These are phyloP conservation scores for Stemphylium vesicarium DNA, from an alignment of 2,329 filamentous ascomycete genomes.

Conservation along the genomic window DNA sequence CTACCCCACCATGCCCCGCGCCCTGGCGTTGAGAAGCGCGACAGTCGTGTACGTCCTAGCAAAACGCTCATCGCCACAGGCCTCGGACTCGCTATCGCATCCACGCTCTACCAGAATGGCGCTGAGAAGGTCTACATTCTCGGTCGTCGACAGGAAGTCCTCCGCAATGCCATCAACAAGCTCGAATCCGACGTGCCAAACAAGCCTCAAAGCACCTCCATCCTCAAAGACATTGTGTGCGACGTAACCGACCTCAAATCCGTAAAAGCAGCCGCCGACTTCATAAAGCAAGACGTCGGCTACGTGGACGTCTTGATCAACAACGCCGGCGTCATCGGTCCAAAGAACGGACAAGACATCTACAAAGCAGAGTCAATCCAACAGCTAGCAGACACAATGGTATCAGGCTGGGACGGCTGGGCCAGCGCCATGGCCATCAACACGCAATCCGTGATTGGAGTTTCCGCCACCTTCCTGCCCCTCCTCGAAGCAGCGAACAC, in stretches of 20 bases:
- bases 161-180: conserved; percentile 48
- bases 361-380: conserved; percentile 53
- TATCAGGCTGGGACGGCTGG: conserved; percentile 45
- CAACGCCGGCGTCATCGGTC: conserved; percentile 59
- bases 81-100: conserved; percentile 50
- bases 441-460: conserved; percentile 53
- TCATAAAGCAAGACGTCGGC: conserved; percentile 51
- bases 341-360: conserved; percentile 50
- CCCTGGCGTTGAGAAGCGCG: not conserved
- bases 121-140: conserved; percentile 55
- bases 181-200: conserved; percentile 40
- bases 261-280: conserved; percentile 50
- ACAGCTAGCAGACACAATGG: conserved; percentile 52
- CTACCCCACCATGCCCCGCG: conserved; percentile 39
- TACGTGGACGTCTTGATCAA: conserved; percentile 61
- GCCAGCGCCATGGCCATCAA: conserved; percentile 51
- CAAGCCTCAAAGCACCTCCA: conserved; percentile 24
- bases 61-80: conserved; percentile 31
- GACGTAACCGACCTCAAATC: conserved; percentile 53
- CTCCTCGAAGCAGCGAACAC: conserved; percentile 55
- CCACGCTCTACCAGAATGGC: conserved; percentile 50
- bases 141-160: conserved; percentile 51
- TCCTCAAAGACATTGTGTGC: conserved; percentile 52
- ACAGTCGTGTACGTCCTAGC: not conserved
- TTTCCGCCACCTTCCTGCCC: conserved; percentile 54